Percentiles rank a stretch among this genome's conserved stretches.
phyloP scores from a whole-genome alignment of 495 filamentous ascomycete species.

The Venustampulla echinocandica region DNA sequence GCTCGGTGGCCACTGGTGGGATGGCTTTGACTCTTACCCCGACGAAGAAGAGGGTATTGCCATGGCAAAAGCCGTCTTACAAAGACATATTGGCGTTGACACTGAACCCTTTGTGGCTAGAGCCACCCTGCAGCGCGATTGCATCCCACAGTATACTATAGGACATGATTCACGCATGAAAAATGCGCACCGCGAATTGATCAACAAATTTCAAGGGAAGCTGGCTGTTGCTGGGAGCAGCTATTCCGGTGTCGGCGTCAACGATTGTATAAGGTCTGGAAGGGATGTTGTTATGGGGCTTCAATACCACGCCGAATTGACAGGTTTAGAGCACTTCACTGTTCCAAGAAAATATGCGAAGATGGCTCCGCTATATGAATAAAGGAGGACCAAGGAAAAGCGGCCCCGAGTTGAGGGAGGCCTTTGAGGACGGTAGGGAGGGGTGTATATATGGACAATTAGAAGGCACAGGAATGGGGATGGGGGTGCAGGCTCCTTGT shows the following conservation, averaged over 20 bases:
- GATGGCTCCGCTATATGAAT: background rate
- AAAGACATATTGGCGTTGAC: constrained; percentile 62
- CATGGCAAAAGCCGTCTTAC: constrained; percentile 60
- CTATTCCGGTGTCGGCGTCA: constrained; percentile 41
- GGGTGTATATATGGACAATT: too few relatives aligned
- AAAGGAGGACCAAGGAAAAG: too few relatives aligned
- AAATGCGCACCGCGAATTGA: constrained; percentile 45
- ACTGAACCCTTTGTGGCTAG: constrained; percentile 46
- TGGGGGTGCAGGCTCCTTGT: too few relatives aligned
- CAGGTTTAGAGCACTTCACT: constrained; percentile 14
- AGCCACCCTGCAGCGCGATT: constrained; percentile 59
- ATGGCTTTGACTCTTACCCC: constrained; percentile 38
- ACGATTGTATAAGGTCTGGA: constrained; percentile 20
- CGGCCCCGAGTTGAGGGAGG: background rate
- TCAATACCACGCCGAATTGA: constrained; percentile 2
- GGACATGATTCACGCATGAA: constrained; percentile 62
- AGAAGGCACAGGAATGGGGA: too few relatives aligned
- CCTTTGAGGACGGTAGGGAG: too few relatives aligned
- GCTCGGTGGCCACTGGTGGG: constrained; percentile 92
- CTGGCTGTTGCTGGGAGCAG: constrained; percentile 73
- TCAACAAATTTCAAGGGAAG: constrained; percentile 47
- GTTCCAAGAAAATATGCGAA: background rate
- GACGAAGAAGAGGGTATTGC: constrained; percentile 53
- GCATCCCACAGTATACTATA: constrained; percentile 83
- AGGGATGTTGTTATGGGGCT: constrained; percentile 16